Base-by-base conservation (phyloP, 371 early-diverging fungal genomes). In the Rhizopus delemar region DNA sequence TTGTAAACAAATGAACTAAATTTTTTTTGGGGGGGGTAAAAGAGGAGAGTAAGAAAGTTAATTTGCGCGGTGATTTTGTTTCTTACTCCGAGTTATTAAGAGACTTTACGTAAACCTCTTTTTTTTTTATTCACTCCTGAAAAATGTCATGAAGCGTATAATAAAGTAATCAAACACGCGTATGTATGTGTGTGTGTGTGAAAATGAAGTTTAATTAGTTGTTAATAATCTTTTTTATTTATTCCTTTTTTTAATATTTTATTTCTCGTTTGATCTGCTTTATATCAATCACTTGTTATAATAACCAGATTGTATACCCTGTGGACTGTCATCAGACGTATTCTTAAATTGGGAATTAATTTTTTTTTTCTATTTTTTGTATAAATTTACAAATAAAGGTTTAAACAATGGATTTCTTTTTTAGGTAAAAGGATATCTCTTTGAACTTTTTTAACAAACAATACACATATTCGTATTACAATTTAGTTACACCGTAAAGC, bases 31-130 rank as follows among this genome's bases (percentile, higher is more conserved):
- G 22, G 2, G 2, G 22, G 22, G 22, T 22, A 22, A 22, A 22
- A 22, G 38, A 16, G 43, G 43, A 33, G 34, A 43, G 45, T 11
- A 16, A 16, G 31, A 11, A 38, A 36, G 8, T 50, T 31, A 13
- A 22, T 58, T 51, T 58, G 59, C 59, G 59, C 59, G 59, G 59
- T 59, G 52, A 45, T 57, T 58, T 51, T 29, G 8, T 29, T 50
- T 36, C 38, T 5, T 57, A 41, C 59, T 51, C 59, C 59, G 59
- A 51, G 39, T 38, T 22, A 22, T 22, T 22, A 22, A 22, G 22
- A 22, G 22, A 22, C 1, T 22, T 22, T 22, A 22, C 22, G 22
- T 22, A 22, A 22, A 22, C 22, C 22, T 22, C 2, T 22, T 22
- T 22, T 22, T 22, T 22, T 1, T 22, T 22, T 22, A 22, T 22